These are phyloP conservation scores for Apiospora marii DNA, from an alignment of 2,329 filamentous ascomycete species.

Conservation along the genomic window DNA sequence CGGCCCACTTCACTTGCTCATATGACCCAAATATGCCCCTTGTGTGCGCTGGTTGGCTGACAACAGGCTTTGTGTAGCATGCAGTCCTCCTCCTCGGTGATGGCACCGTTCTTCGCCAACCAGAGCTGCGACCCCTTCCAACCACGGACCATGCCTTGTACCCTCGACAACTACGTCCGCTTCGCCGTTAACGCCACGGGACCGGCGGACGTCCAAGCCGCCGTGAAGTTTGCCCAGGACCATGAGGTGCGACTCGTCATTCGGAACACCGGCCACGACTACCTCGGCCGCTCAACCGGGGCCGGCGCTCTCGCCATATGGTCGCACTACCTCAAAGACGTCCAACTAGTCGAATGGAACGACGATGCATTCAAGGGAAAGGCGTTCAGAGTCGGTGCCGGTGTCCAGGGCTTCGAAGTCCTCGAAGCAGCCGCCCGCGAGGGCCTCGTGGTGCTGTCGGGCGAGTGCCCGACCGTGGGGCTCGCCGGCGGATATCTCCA, in stretches of 20 bases:
- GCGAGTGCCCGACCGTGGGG: conserved; percentile 62
- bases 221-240: conserved; percentile 35
- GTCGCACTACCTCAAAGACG: conserved; percentile 55
- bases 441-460: conserved; percentile 54
- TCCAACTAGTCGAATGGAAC: conserved; percentile 37
- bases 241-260: conserved; percentile 56
- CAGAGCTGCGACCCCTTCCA: conserved; percentile 29
- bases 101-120: conserved; percentile 29
- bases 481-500: conserved; percentile 66
- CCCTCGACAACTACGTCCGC: conserved; percentile 27
- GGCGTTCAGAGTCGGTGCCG: conserved; percentile 58
- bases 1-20: background rate
- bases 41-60: background rate
- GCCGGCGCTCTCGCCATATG: conserved; percentile 56
- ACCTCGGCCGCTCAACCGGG: conserved; percentile 60
- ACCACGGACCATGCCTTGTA: conserved; percentile 23
- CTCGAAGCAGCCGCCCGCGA: conserved; percentile 45
- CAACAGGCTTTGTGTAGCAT: conserved; percentile 17
- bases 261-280: conserved; percentile 59
- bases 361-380: conserved; percentile 51
- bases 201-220: conserved; percentile 20
- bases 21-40: too few species aligned
- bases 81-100: conserved; percentile 28
- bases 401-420: conserved; percentile 54
- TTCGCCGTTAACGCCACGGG: conserved; percentile 27